Percentiles rank a stretch among this genome's conserved stretches.
Conservation (phyloP, 2,329 filamentous ascomycete genomes). For the Parafenestella ontariensis region DNA sequence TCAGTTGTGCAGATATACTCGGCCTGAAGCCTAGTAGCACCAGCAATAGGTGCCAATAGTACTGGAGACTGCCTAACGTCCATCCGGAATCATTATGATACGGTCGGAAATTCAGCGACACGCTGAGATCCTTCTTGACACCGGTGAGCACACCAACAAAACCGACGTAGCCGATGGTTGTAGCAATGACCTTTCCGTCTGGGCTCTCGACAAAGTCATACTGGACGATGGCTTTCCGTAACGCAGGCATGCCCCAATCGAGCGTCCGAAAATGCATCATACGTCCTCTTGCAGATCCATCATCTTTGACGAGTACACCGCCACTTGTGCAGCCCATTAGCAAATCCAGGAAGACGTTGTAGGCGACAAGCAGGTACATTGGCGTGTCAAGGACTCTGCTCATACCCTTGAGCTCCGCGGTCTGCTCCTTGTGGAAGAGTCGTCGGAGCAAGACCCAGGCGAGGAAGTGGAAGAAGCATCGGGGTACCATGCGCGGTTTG, state of each 20-base stretch:
- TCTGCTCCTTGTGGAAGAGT: conserved; percentile 64
- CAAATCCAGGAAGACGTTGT: conserved; percentile 69
- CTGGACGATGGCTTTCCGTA: conserved; percentile 52
- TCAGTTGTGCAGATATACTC: conserved; percentile 61
- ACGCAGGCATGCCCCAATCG: conserved; percentile 56
- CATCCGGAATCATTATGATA: conserved; percentile 53
- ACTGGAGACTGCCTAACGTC: conserved; percentile 45
- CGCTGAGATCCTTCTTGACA: conserved; percentile 55
- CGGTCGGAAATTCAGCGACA: conserved; percentile 61
- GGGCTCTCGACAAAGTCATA: conserved; percentile 48
- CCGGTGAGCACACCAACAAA: conserved; percentile 61
- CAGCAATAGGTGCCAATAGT: conserved; percentile 58
- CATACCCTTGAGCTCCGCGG: conserved; percentile 67
- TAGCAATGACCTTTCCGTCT: conserved; percentile 52
- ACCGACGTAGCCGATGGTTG: conserved; percentile 59
- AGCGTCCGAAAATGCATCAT: conserved; percentile 64
- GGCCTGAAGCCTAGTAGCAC: conserved; percentile 62
- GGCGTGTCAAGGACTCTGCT: conserved; percentile 58
- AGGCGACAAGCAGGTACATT: conserved; percentile 66
- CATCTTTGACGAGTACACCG: conserved; percentile 46
- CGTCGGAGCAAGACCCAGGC: conserved; percentile 58
- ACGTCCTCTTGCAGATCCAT: conserved; percentile 24
- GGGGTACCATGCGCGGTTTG: conserved; percentile 1
- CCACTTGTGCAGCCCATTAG: conserved; percentile 72
- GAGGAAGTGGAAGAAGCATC: conserved; percentile 33